Conservation (phyloP, 2,329 filamentous ascomycete species). For the Botrytis deweyae region DNA sequence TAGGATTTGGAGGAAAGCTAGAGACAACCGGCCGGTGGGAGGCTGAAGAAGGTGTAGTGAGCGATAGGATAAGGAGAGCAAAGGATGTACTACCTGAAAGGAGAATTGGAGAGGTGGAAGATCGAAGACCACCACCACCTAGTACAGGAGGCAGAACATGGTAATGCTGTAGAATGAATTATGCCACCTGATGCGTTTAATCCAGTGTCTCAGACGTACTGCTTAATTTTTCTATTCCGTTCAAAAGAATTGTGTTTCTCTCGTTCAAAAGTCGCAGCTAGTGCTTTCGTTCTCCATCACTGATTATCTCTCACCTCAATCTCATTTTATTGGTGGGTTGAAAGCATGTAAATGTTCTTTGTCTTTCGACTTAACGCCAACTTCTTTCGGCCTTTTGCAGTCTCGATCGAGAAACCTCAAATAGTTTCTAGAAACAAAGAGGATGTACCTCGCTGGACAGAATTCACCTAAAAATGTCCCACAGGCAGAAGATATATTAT, state of each 20-base stretch:
- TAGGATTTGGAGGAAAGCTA: conserved; percentile 33
- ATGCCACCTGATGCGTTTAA: background rate
- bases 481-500: background rate
- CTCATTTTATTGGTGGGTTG: background rate
- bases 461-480: background rate
- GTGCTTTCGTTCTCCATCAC: background rate
- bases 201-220: background rate
- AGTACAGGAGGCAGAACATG: background rate
- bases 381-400: background rate
- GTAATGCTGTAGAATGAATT: background rate
- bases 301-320: background rate
- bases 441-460: background rate
- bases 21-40: conserved; percentile 39
- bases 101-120: conserved; percentile 13
- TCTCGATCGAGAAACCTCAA: background rate
- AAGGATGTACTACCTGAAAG: conserved; percentile 24
- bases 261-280: background rate
- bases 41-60: conserved; percentile 39
- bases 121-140: conserved; percentile 13
- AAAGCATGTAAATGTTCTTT: background rate
- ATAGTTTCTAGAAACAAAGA: background rate
- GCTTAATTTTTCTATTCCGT: background rate
- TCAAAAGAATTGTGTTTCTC: background rate
- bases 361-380: background rate
- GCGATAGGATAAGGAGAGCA: conserved; percentile 35